Evolutionary conservation across 116 monocot genomes (phyloP), one percentile per base, ranked within the genome.

Genomic region (Posidonia oceanica): DNA sequence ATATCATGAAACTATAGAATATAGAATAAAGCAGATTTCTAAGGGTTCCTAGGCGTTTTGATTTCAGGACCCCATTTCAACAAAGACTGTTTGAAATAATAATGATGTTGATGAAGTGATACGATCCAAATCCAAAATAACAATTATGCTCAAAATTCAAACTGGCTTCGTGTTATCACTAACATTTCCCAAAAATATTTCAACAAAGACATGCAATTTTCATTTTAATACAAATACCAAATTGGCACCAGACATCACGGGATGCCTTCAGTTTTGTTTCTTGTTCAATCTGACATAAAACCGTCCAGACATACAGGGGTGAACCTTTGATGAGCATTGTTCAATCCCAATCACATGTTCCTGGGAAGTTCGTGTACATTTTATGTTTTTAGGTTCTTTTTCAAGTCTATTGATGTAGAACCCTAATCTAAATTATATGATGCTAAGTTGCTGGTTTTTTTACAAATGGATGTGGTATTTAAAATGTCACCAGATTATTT

Each of bases 161-260:
- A 54, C 36, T 21, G 5, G 7, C 17, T 57, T 68, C 53, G 48
- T 39, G 18, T 64, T 39, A 64, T 14, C 23, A 7, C 11, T 14
- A 53, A 52, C 42, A 41, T 64, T 3, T 57, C 14, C 39, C 16
- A 39, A 70, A 39, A n/a, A n/a, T n/a, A 70, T 29, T 69, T 54
- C 56, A 41, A 67, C 36, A 21, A 54, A 36, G 16, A 18, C 39
- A 55, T 11, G 55, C 13, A 57, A 62, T 36, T 62, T 36, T 12
- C 29, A 20, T 36, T 37, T 36, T 62, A 8, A 62, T 36, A 68
- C 29, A 72, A 74, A 82, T 75, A 83, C 80, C 85, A 74, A 83
- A 77, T 83, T 81, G 94, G 83, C 82, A 86, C 86, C 91, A 86
- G 88, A 96, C 96, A 83, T 96, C 87, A 82, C 96, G 96, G 71